Percentiles rank a stretch among this genome's conserved stretches.
Conservation (phyloP, 202 grass and related monocot species). For the Schoenoplectus tabernaemontani region DNA sequence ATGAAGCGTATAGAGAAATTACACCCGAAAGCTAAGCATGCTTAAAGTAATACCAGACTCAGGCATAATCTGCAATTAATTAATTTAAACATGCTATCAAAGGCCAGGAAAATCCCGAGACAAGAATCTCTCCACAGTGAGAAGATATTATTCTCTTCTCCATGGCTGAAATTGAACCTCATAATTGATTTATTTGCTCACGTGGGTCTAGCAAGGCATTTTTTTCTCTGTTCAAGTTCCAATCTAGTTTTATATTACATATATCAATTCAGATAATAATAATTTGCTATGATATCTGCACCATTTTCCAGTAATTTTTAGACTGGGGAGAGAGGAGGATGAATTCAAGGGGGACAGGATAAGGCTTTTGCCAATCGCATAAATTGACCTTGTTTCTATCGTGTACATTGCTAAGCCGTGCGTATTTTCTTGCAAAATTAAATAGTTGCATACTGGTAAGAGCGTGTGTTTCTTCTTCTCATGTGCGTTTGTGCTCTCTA, state of each 20-base stretch:
- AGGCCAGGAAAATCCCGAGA: neutral
- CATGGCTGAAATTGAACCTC: neutral
- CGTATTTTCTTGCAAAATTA: neutral
- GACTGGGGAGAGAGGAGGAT: neutral
- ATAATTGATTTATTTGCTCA: slow-evolving; percentile 18
- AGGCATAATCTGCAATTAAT: slow-evolving; percentile 7
- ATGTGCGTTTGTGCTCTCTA: slow-evolving; percentile 20
- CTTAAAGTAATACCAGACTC: neutral
- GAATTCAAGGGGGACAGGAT: neutral
- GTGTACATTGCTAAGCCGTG: slow-evolving; percentile 13
- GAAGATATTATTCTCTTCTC: slow-evolving; percentile 11
- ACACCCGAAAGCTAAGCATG: slow-evolving; percentile 17
- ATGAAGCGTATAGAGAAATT: neutral
- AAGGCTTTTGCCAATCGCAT: neutral
- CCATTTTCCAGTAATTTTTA: slow-evolving; percentile 30
- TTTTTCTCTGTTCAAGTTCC: slow-evolving; percentile 9
- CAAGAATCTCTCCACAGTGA: slow-evolving; percentile 8
- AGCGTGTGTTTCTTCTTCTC: slow-evolving; percentile 15
- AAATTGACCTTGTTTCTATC: neutral
- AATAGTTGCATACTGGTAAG: neutral
- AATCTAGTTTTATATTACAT: slow-evolving; percentile 1
- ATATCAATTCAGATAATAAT: slow-evolving; percentile 9
- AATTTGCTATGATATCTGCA: slow-evolving; percentile 4
- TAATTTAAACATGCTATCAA: slow-evolving; percentile 1
- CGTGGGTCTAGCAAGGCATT: neutral